phyloP scores from a whole-genome alignment of 129 eudicot genomes.

The Dittrichia graveolens region DNA sequence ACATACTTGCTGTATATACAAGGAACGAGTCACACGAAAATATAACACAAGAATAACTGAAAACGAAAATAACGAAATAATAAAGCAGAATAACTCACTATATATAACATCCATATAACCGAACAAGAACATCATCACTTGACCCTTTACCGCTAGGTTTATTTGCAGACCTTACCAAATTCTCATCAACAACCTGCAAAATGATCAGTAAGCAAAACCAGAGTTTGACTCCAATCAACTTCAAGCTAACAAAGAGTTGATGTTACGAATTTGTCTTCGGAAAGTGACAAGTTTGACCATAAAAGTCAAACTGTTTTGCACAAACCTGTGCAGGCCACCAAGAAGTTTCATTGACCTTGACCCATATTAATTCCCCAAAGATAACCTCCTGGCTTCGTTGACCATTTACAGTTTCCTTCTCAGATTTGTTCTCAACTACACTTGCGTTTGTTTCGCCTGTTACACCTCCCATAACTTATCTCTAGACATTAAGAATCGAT shows the following conservation, averaged over 20 bases:
- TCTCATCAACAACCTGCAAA: slow-evolving; percentile 56
- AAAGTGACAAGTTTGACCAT: slow-evolving; percentile 1
- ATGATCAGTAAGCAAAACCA: slow-evolving; percentile 5
- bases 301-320: slow-evolving; percentile 21
- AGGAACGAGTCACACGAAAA: slow-evolving; percentile 10
- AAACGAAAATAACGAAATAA: not conserved
- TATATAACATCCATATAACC: slow-evolving; percentile 60
- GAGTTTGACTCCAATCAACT: not conserved
- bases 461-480: slow-evolving; percentile 41
- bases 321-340: slow-evolving; percentile 83
- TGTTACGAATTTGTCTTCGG: not conserved
- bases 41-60: not conserved
- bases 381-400: slow-evolving; percentile 24
- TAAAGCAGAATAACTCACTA: slow-evolving; percentile 40
- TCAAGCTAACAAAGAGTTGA: not conserved
- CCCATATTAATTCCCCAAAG: slow-evolving; percentile 58
- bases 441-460: slow-evolving; percentile 28
- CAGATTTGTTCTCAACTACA: slow-evolving; percentile 24
- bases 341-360: slow-evolving; percentile 48
- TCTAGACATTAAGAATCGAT: slow-evolving; percentile 12
- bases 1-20: slow-evolving; percentile 48
- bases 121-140: slow-evolving; percentile 54
- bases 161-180: slow-evolving; percentile 29
- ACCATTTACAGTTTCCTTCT: slow-evolving; percentile 33
- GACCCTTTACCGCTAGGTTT: slow-evolving; percentile 48